These are phyloP conservation scores for Rhizopus stolonifer DNA, from an alignment of 371 early-diverging fungal species.

Conservation along the genomic window DNA sequence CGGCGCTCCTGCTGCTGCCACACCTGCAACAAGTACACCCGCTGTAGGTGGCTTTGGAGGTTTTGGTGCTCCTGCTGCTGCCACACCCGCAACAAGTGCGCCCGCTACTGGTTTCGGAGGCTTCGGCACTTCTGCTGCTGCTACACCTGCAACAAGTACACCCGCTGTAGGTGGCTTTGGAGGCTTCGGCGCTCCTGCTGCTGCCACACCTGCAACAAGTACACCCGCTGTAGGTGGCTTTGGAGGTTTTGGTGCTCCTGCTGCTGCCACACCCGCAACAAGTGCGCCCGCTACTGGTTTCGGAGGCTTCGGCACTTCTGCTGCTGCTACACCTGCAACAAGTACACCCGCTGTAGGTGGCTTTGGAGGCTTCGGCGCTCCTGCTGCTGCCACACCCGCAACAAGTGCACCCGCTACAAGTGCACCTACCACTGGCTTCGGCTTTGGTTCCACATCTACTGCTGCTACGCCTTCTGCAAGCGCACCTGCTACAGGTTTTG, in stretches of 20 bases:
- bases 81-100: not conserved
- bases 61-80: conserved; percentile 7
- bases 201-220: conserved; percentile 9
- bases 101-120: conserved; percentile 5
- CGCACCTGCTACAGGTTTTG: conserved; percentile 21
- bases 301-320: conserved; percentile 25
- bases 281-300: conserved; percentile 22
- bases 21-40: conserved; percentile 5
- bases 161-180: conserved; percentile 10
- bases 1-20: no score
- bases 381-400: conserved; percentile 17
- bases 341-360: conserved; percentile 6
- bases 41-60: conserved; percentile 7
- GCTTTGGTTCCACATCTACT: conserved; percentile 23
- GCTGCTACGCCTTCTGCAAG: conserved; percentile 20
- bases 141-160: conserved; percentile 4
- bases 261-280: conserved; percentile 10
- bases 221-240: conserved; percentile 7
- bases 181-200: no score
- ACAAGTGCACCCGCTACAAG: conserved; percentile 18
- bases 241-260: conserved; percentile 8
- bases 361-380: conserved; percentile 15
- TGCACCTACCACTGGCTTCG: conserved; percentile 17
- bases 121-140: conserved; percentile 8
- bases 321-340: conserved; percentile 15